phyloP scores from a whole-genome alignment of 2,329 filamentous ascomycete species.

The Fonsecaea multimorphosa region DNA sequence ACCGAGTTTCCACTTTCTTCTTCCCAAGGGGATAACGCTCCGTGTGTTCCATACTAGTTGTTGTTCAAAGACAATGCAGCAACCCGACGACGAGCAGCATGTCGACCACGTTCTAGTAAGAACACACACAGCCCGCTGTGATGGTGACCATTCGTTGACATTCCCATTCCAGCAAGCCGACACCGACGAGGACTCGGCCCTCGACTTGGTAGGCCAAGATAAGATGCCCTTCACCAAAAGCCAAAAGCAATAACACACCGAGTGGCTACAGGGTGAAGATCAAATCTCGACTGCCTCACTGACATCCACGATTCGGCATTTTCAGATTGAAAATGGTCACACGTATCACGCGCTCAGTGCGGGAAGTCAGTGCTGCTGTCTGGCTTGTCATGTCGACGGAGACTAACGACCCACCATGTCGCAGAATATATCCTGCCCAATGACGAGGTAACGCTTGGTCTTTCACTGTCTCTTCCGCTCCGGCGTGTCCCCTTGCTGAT shows the following conservation, averaged over 20 bases:
- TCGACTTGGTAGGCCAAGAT: neutral
- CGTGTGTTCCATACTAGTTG: neutral
- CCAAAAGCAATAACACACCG: neutral
- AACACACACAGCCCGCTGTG: neutral
- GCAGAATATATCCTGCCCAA: neutral
- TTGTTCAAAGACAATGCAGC: neutral
- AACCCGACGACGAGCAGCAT: neutral
- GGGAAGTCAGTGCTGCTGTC: neutral
- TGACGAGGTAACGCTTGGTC: neutral
- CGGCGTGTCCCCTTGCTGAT: neutral
- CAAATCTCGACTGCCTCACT: neutral
- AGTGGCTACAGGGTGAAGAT: neutral
- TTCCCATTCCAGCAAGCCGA: neutral
- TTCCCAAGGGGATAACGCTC: neutral
- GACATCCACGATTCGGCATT: neutral
- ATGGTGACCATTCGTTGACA: neutral
- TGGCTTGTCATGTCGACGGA: neutral
- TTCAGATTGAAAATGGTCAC: neutral
- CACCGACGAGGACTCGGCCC: neutral
- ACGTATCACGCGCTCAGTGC: constrained; percentile 1
- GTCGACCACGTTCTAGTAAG: neutral
- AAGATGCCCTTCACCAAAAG: neutral
- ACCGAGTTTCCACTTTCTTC: neutral
- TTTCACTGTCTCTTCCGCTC: neutral
- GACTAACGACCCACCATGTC: neutral